These are phyloP conservation scores for Boletus rubroflammeus DNA, from an alignment of 768 basidiomycete species.

Conservation along the genomic window DNA sequence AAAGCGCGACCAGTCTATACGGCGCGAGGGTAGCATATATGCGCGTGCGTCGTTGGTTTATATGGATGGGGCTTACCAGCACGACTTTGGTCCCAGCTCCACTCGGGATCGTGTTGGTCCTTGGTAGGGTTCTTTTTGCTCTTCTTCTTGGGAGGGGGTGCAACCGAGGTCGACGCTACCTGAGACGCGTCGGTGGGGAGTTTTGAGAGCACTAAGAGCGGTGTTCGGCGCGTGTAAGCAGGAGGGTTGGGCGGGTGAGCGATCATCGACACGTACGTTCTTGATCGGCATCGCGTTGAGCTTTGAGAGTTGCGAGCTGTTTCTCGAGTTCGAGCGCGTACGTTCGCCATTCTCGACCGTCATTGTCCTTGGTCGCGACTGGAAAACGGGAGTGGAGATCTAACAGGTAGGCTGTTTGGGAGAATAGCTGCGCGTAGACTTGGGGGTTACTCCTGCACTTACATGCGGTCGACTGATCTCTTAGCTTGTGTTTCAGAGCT, in stretches of 20 bases:
- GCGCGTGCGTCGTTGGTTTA: not conserved
- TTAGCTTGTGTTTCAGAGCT: slow-evolving; percentile 26
- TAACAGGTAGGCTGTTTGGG: slow-evolving; percentile 25
- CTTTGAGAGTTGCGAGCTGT: slow-evolving; percentile 19
- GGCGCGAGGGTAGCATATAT: not conserved
- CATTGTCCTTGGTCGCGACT: not conserved
- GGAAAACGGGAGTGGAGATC: slow-evolving; percentile 29
- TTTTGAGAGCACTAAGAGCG: slow-evolving; percentile 20
- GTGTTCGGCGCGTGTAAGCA: not conserved
- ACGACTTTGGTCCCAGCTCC: slow-evolving; percentile 22
- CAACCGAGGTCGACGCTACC: slow-evolving; percentile 10
- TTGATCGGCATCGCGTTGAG: slow-evolving; percentile 22
- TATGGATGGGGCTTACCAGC: slow-evolving; percentile 8
- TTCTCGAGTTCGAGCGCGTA: slow-evolving; percentile 32
- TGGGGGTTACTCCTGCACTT: not conserved
- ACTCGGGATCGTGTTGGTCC: slow-evolving; percentile 14
- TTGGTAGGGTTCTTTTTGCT: slow-evolving; percentile 21
- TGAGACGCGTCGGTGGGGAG: slow-evolving; percentile 14
- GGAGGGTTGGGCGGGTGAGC: not conserved
- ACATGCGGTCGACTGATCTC: slow-evolving; percentile 24
- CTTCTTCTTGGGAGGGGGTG: slow-evolving; percentile 27
- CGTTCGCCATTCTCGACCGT: slow-evolving; percentile 18
- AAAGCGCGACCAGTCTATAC: slow-evolving; percentile 20
- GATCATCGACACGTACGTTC: slow-evolving; percentile 15
- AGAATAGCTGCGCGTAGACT: not conserved